Evolutionary conservation across 2,329 filamentous ascomycete species (phyloP), one percentile per base, ranked within the genome.

Genomic region (Hypomyces rosellus): DNA sequence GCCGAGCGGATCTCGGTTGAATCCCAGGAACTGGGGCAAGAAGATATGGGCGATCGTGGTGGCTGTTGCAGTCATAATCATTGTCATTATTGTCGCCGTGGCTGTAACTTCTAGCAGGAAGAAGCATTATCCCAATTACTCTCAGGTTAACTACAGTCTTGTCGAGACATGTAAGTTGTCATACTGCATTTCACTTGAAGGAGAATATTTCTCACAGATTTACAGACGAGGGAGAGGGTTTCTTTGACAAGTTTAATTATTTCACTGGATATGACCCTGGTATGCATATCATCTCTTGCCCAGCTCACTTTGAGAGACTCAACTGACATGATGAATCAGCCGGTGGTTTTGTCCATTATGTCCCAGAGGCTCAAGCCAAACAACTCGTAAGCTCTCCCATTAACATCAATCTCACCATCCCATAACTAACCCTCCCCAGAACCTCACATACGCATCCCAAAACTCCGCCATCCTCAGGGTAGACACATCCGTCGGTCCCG

Each of bases 381-480:
- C 58, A 59, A 40, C 64, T 75, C 38, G 76, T 77, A 68, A 55
- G 68, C 55, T 16, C 36, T 15, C 12, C 15, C 13, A 16, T 7
- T 15, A 37, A 34, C 43, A 13, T 34, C 50, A 54, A 33, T 14
- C 5, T n/a, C 3, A 39, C 5, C 25, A 15, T 11, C 12, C 14
- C 13, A 6, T 12, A 36, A 14, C 40, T 4, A 25, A 14, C 12
- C n/a, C 0, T 45, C 47, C 18, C 1, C 37, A 79, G 75, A 87
- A 87, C 65, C 73, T 87, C 33, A 86, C 84, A 0, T 80, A 79
- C 57, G 78, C 81, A 5, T 74, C 75, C 1, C 58, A 69, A 1
- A 65, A 67, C 37, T 72, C 77, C 0, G 82, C 81, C 9, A 59
- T 86, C 15, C 62, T 87, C 30, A 72, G 69, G 40, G 83, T 86